Percentiles rank a stretch among this genome's conserved stretches.
Evolutionary conservation across 192 early-diverging fungal species (phyloP).

Genomic region (Oehlia diaphana): DNA sequence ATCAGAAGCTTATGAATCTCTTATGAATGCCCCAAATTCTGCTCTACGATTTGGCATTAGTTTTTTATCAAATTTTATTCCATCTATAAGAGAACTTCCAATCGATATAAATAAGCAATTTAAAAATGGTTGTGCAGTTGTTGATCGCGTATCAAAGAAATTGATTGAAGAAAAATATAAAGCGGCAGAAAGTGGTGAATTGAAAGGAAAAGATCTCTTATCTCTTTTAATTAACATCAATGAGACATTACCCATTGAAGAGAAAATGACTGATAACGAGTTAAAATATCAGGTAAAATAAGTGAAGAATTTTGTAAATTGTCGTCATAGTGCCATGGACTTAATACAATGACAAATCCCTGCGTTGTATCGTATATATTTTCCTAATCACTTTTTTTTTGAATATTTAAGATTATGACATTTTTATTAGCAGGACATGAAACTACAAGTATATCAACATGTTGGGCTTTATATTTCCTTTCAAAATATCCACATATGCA

Average conservation of each 20-base stretch:
- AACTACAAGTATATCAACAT: conserved; percentile 37
- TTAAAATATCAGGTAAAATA: conserved; percentile 15
- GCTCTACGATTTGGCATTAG: conserved; percentile 30
- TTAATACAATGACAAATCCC: too few relatives aligned
- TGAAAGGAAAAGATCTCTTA: conserved; percentile 37
- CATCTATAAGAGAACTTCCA: conserved; percentile 29
- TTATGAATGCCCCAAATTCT: conserved; percentile 27
- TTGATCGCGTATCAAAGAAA: conserved; percentile 26
- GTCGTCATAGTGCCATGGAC: too few relatives aligned
- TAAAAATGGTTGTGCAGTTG: conserved; percentile 27
- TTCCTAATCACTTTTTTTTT: too few relatives aligned
- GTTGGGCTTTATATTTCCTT: conserved; percentile 54
- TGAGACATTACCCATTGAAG: conserved; percentile 36
- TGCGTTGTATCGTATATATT: too few relatives aligned
- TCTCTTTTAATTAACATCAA: conserved; percentile 38
- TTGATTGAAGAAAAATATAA: conserved; percentile 38
- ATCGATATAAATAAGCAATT: not conserved
- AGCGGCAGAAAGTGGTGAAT: conserved; percentile 17
- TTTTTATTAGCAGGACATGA: conserved; percentile 37
- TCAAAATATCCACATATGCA: conserved; percentile 36
- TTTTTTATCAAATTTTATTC: conserved; percentile 32
- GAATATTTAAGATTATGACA: not conserved
- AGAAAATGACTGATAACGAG: too few relatives aligned
- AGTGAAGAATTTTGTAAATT: too few relatives aligned
- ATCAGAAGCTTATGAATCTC: conserved; percentile 40